Evolutionary conservation across 2,329 filamentous ascomycete species (phyloP).

Genomic region (Claviceps paspali): DNA sequence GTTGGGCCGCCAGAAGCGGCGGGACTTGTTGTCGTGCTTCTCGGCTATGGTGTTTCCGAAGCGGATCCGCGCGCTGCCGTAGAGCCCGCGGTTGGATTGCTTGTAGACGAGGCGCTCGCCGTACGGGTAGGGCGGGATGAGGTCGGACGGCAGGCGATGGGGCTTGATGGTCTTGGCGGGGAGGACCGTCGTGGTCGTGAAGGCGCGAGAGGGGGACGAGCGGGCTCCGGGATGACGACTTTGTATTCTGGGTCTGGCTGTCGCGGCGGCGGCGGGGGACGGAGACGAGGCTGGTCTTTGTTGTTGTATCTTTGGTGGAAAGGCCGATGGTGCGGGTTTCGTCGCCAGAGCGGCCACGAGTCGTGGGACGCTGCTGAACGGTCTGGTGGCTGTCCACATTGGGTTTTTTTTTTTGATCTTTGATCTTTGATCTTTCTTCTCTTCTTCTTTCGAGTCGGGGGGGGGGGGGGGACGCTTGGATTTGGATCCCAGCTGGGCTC

Average conservation of each 20-base stretch:
- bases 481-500: no score
- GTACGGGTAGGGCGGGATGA: constrained; percentile 57
- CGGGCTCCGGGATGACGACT: not conserved
- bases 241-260: not conserved
- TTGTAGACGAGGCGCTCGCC: constrained; percentile 58
- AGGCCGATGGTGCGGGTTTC: no score
- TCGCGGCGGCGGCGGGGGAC: no score
- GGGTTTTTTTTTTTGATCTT: not conserved
- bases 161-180: constrained; percentile 26
- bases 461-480: no score
- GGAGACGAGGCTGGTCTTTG: no score
- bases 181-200: constrained; percentile 22
- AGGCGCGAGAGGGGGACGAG: constrained; percentile 9
- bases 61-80: constrained; percentile 54
- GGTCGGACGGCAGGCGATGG: constrained; percentile 28
- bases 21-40: constrained; percentile 52
- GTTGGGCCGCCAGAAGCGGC: constrained; percentile 63
- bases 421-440: not conserved
- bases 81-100: constrained; percentile 63
- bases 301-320: no score
- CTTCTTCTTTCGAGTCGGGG: constrained; percentile 3
- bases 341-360: constrained; percentile 7
- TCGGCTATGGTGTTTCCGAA: constrained; percentile 70
- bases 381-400: constrained; percentile 2
- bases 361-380: constrained; percentile 8